Conservation (phyloP, 83 land plant species). For the Isoetes engelmannii region DNA sequence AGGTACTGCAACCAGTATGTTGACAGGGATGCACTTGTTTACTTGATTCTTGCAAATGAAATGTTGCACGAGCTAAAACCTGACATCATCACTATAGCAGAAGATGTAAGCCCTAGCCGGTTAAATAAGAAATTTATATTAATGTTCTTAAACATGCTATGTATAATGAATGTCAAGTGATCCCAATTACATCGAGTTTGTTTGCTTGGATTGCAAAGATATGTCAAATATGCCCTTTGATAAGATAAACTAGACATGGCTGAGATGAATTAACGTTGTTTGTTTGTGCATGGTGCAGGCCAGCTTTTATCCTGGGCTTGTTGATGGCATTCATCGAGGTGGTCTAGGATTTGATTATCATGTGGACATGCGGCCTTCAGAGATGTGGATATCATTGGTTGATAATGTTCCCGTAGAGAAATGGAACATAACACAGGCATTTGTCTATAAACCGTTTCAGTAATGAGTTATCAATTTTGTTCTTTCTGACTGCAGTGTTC, state of each 20-base stretch:
- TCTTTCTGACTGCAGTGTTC: too few relatives aligned
- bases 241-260: too few relatives aligned
- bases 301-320: conserved; percentile 83
- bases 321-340: conserved; percentile 75
- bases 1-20: conserved; percentile 96
- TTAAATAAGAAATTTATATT: too few relatives aligned
- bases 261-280: too few relatives aligned
- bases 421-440: conserved; percentile 85
- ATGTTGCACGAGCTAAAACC: conserved; percentile 83
- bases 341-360: conserved; percentile 93
- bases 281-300: too few relatives aligned
- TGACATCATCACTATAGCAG: conserved; percentile 85
- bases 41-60: conserved; percentile 85
- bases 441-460: conserved; percentile 1
- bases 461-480: neutral
- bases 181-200: too few relatives aligned
- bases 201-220: too few relatives aligned
- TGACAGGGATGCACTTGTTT: conserved; percentile 75
- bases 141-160: too few relatives aligned
- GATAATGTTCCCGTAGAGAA: conserved; percentile 64
- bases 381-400: conserved; percentile 73
- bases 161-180: too few relatives aligned
- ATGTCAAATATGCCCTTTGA: too few relatives aligned
- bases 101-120: conserved; percentile 55
- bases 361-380: conserved; percentile 65